A percentile compares a stretch with the other conserved stretches of the same genome.
Conservation (phyloP, 768 basidiomycete genomes). For the Grammothele lineata region DNA sequence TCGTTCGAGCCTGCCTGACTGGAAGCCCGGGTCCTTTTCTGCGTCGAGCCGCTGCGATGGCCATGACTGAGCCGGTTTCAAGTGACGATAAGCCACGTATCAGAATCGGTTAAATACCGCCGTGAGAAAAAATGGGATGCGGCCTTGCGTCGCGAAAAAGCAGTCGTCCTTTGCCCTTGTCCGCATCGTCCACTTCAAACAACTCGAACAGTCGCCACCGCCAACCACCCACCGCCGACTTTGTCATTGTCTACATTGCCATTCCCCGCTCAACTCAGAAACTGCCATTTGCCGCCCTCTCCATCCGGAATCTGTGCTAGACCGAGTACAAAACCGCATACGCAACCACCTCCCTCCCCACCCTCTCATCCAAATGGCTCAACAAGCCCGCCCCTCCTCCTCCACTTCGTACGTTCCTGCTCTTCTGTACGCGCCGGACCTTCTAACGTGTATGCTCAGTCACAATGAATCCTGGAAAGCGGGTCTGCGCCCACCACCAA, state of each 20-base stretch:
- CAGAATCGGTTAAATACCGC: not conserved
- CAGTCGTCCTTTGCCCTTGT: constrained; percentile 1
- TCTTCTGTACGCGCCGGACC: not conserved
- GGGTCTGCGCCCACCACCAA: constrained; percentile 79
- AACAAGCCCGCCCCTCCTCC: constrained; percentile 31
- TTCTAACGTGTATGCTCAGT: constrained; percentile 1
- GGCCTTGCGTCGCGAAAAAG: constrained; percentile 5
- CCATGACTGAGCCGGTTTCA: not conserved
- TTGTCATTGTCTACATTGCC: no score
- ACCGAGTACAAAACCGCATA: constrained; percentile 13
- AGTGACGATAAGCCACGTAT: not conserved
- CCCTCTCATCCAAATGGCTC: constrained; percentile 10
- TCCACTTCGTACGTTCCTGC: constrained; percentile 26
- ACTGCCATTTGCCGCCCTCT: not conserved
- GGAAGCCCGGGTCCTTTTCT: no score
- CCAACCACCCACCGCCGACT: not conserved
- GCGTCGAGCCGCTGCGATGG: no score
- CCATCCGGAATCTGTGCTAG: constrained; percentile 6
- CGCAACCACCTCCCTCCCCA: constrained; percentile 5
- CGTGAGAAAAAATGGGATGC: constrained; percentile 2
- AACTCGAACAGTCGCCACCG: not conserved
- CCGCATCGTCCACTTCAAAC: not conserved
- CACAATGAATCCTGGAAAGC: constrained; percentile 56
- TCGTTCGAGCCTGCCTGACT: no score
- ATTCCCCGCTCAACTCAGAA: no score